A percentile compares a stretch with the other conserved stretches of the same genome.
phyloP scores from a whole-genome alignment of 495 filamentous ascomycete species.

The Penicillium psychrofluorescens region DNA sequence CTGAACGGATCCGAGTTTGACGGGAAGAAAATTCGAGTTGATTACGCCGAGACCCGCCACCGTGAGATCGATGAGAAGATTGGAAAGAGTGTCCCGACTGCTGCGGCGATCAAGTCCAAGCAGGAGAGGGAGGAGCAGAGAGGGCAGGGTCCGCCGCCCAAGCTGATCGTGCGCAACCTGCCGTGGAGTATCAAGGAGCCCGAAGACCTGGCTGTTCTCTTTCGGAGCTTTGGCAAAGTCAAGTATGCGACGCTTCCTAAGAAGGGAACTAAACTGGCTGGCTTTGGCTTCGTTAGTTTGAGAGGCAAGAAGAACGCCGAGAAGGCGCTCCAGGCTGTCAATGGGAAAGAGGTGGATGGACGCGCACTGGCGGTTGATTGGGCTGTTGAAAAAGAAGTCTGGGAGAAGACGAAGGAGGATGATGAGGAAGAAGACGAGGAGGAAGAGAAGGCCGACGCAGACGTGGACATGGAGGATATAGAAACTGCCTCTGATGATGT shows the following conservation, averaged over 20 bases:
- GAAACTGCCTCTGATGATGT: conserved; percentile 17
- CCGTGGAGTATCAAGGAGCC: conserved; percentile 91
- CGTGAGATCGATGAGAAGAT: conserved; percentile 52
- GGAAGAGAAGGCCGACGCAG: conserved; percentile 15
- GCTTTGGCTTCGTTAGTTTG: conserved; percentile 90
- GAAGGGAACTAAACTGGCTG: conserved; percentile 61
- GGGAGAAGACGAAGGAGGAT: conserved; percentile 56
- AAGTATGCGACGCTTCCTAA: conserved; percentile 76
- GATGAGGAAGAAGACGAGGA: conserved; percentile 23
- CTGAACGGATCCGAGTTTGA: conserved; percentile 66
- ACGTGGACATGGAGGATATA: conserved; percentile 32
- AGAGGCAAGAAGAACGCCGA: conserved; percentile 86
- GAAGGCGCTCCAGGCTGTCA: conserved; percentile 74
- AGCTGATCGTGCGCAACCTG: conserved; percentile 89
- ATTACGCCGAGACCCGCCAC: conserved; percentile 79
- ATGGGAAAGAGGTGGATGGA: conserved; percentile 86
- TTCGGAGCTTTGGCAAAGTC: conserved; percentile 83
- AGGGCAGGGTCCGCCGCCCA: conserved; percentile 57
- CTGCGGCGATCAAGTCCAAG: conserved; percentile 46
- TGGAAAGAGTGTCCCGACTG: conserved; percentile 40
- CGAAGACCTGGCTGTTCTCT: conserved; percentile 68
- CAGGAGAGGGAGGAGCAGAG: conserved; percentile 47
- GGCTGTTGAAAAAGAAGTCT: conserved; percentile 86
- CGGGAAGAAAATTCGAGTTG: conserved; percentile 74
- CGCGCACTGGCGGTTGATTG: conserved; percentile 86